Base-by-base conservation (phyloP, 2,329 filamentous ascomycete genomes). In the Simplicillium aogashimaense region DNA sequence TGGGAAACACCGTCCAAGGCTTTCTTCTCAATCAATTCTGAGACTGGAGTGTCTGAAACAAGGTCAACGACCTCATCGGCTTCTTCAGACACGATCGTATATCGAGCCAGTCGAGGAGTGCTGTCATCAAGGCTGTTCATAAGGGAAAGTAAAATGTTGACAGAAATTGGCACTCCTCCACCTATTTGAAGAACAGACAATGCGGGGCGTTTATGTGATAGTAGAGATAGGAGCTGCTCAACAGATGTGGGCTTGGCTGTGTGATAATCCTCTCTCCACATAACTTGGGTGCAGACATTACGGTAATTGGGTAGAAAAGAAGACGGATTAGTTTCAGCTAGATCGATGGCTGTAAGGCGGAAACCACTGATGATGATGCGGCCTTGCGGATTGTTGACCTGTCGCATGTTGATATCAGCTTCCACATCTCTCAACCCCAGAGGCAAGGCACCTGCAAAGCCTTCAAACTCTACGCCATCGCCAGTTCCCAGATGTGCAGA, bases 261-360 rank as follows among this genome's bases (percentile, higher is more conserved):
- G 3, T 47, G 40, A 7, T 54, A 47, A 39, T 70, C 61, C 39
- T 64, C 52, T 15, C 64, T 56, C 72, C 72, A 76, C 3, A 60
- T 45, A 37, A 76, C 57, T 45, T 70, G 55, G 3, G 66, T 67
- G 41, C 68, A 72, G 1, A 76, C 56, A 15, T 67, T 67, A 28
- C 63, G 66, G 45, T 73, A 62, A 17, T 65, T 69, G 0, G 69
- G 65, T 8, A 76, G 47, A 44, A 70, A 76, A 1, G 51, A 54
- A 0, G 50, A 45, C 1, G 45, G 50, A 5, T 51, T 44, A 1
- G 55, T 46, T 3, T 54, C 45, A 2, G 45, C 42, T 0, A 57
- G 46, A 11, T 73, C 47, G 1, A 60, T 53, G n/a, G 47, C 49
- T 2, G 63, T 65, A 39, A 73, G 63, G 3, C 57, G 53, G 14